Evolutionary conservation across 2,329 filamentous ascomycete species (phyloP).

Genomic region (Nigrospora osmanthi): DNA sequence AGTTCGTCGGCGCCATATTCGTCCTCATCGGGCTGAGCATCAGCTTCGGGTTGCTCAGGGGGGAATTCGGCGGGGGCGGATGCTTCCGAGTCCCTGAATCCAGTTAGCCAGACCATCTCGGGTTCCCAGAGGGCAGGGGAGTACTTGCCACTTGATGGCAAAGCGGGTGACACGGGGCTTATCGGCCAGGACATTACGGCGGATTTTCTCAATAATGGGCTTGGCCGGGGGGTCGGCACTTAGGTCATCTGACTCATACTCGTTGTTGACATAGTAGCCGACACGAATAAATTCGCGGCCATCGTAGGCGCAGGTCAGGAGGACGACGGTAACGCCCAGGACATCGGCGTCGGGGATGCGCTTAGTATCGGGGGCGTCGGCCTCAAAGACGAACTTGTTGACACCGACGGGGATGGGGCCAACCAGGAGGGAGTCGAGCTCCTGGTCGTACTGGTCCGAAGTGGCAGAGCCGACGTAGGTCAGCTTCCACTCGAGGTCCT

Average conservation of each 20-base stretch:
- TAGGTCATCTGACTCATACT: constrained; percentile 90
- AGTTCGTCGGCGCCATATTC: constrained; percentile 88
- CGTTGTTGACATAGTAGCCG: constrained; percentile 99
- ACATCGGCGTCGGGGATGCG: constrained; percentile 94
- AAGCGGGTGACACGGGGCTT: constrained; percentile 97
- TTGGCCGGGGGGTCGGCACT: constrained; percentile 84
- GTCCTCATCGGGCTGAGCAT: constrained; percentile 75
- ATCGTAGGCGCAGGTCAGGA: constrained; percentile 94
- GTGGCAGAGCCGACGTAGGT: constrained; percentile 98
- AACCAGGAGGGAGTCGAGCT: constrained; percentile 92
- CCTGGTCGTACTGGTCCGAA: constrained; percentile 96
- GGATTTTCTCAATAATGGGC: constrained; percentile 85
- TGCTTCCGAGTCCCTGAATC: constrained; percentile 84
- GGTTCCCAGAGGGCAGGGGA: not conserved
- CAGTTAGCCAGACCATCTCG: not conserved
- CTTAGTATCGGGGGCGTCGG: constrained; percentile 81
- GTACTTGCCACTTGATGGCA: constrained; percentile 88
- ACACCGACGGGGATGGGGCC: constrained; percentile 96
- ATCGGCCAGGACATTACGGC: constrained; percentile 87
- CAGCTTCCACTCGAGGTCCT: constrained; percentile 98
- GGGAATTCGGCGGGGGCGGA: constrained; percentile 94
- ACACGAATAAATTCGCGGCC: constrained; percentile 95
- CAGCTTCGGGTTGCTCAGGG: constrained; percentile 94
- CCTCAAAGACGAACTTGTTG: constrained; percentile 98
- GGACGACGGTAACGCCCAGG: constrained; percentile 91